Percentiles rank a stretch among this genome's conserved stretches.
phyloP scores from a whole-genome alignment of 805 yeast species.

The Sporopachydermia quercuum region DNA sequence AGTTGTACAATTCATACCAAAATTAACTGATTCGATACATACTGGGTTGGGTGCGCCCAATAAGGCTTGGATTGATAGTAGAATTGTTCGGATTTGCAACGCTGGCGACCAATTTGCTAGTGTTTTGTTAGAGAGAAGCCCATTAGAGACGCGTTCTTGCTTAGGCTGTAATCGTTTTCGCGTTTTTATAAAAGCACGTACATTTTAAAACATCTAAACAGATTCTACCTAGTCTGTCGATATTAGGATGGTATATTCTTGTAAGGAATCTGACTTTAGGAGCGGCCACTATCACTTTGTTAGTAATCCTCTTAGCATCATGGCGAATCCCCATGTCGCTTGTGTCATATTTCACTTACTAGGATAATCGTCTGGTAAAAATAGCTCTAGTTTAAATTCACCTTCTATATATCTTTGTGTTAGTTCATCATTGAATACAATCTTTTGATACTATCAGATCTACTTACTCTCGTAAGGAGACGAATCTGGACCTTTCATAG shows the following conservation, averaged over 20 bases:
- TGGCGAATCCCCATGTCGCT: too few relatives aligned
- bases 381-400: slow-evolving; percentile 67
- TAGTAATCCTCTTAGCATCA: neutral
- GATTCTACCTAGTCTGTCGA: slow-evolving; percentile 87
- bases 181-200: slow-evolving; percentile 8
- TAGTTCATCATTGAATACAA: neutral
- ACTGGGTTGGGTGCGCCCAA: slow-evolving; percentile 88
- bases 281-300: slow-evolving; percentile 54
- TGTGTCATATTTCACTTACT: slow-evolving; percentile 18
- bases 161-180: too few relatives aligned
- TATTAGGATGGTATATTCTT: slow-evolving; percentile 91
- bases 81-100: slow-evolving; percentile 81
- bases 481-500: slow-evolving; percentile 79
- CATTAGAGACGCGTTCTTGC: too few relatives aligned
- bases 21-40: slow-evolving; percentile 3
- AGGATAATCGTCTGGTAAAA: slow-evolving; percentile 92
- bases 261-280: slow-evolving; percentile 92
- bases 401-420: slow-evolving; percentile 23
- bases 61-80: slow-evolving; percentile 83
- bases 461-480: slow-evolving; percentile 78
- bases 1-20: too few relatives aligned
- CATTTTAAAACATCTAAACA: slow-evolving; percentile 86
- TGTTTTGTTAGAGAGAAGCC: neutral
- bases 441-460: neutral
- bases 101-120: slow-evolving; percentile 94